These are phyloP conservation scores for Ogataea wickerhamii DNA, from an alignment of 805 yeast species.

Conservation along the genomic window DNA sequence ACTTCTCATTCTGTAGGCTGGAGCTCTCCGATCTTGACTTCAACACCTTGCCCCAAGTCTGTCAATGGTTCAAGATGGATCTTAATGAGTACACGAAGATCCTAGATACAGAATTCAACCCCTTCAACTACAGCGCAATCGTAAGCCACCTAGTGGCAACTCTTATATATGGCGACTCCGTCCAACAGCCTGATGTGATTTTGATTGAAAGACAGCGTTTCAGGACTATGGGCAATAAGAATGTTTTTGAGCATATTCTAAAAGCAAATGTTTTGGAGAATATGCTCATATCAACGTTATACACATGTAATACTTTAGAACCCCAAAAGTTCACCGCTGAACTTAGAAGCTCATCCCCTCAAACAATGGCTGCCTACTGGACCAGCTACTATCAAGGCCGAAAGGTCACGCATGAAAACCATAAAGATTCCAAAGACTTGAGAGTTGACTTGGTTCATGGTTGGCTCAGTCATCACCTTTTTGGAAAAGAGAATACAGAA, in stretches of 20 bases:
- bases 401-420: neutral
- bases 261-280: slow-evolving; percentile 53
- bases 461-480: slow-evolving; percentile 22
- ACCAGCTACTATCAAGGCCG: slow-evolving; percentile 4
- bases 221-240: slow-evolving; percentile 44
- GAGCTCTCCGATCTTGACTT: slow-evolving; percentile 2
- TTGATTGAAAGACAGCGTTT: slow-evolving; percentile 56
- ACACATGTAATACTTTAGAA: slow-evolving; percentile 10
- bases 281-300: slow-evolving; percentile 34
- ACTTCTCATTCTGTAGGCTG: slow-evolving; percentile 31
- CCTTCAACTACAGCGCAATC: slow-evolving; percentile 26
- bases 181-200: slow-evolving; percentile 36
- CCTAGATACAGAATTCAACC: slow-evolving; percentile 22
- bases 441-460: slow-evolving; percentile 25
- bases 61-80: slow-evolving; percentile 34
- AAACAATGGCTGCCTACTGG: slow-evolving; percentile 33
- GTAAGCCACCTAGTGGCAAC: slow-evolving; percentile 18
- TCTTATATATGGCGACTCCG: slow-evolving; percentile 12
- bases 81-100: slow-evolving; percentile 21
- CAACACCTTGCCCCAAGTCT: slow-evolving; percentile 13
- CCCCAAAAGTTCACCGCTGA: slow-evolving; percentile 9
- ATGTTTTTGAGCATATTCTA: slow-evolving; percentile 48
- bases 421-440: slow-evolving; percentile 21
- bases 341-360: slow-evolving; percentile 26
- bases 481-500: neutral